Evolutionary conservation across 2,329 filamentous ascomycete genomes (phyloP), one percentile per base, ranked within the genome.

Genomic region (Dactylellina parvicollis): DNA sequence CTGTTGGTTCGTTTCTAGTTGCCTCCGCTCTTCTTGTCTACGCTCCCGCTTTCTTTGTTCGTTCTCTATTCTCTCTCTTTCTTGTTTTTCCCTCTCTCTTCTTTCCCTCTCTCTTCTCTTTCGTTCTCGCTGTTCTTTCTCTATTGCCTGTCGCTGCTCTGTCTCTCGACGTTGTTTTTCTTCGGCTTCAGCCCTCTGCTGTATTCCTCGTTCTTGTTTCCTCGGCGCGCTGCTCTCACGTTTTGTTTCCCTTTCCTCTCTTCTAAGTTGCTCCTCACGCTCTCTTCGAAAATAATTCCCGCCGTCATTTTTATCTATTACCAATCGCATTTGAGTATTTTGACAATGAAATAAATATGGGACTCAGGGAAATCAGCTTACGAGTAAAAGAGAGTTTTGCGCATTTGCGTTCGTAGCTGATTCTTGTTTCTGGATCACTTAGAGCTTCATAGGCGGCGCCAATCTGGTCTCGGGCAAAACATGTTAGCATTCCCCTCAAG

Each of bases 371-470:
- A 14, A 7, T 12, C 16, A 3, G 46, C 54, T 44, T 56, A 70
- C 65, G n/a, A 14, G 38, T 56, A 36, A 70, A 40, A 49, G n/a
- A n/a, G n/a, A n/a, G n/a, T n/a, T n/a, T n/a, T n/a, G 56, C 56
- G 26, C 65, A 70, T 42, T 7, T 55, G 1, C 32, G 28, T 9
- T 70, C 65, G 34, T 70, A 70, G n/a, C 16, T 44, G n/a, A 26
- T 34, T 34, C 65, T 70, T 30, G 14, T 44, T 8, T 14, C 18
- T 4, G 34, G 20, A 20, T 70, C 65, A 3, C 16, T 16, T 32
- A 70, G n/a, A 49, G 47, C 61, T 5, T 26, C 36, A 12, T 42
- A 38, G 28, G 65, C 55, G 1, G 61, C 47, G 8, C 28, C 46
- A 24, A 65, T 30, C 60, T 65, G 38, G 4, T 2, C 16, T 20